Evolutionary conservation across 2,329 filamentous ascomycete genomes (phyloP).

Genomic region (Whalleya microplaca): DNA sequence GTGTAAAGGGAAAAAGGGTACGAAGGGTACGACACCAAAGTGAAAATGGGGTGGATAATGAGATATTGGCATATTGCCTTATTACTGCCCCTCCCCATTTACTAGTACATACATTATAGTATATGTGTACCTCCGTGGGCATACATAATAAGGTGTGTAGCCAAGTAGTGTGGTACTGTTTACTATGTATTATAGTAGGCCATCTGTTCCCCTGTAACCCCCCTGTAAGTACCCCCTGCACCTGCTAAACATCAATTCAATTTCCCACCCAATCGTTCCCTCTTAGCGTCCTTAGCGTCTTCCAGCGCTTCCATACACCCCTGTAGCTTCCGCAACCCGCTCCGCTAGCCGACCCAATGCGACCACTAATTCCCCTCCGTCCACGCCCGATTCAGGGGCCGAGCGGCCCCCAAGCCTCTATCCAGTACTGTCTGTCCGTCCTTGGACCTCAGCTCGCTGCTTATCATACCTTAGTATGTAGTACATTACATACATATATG

Average conservation of each 20-base stretch:
- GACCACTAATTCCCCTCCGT: constrained; percentile 12
- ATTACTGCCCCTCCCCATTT: no score
- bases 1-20: constrained; percentile 18
- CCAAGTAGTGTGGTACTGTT: no score
- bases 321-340: constrained; percentile 2
- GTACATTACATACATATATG: no score
- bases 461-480: no score
- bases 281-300: constrained; percentile 11
- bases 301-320: background rate
- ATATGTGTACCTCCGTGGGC: no score
- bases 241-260: constrained; percentile 14
- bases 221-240: constrained; percentile 13
- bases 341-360: constrained; percentile 5
- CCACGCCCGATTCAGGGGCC: constrained; percentile 1
- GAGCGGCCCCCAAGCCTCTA: background rate
- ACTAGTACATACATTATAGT: no score
- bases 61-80: no score
- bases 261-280: constrained; percentile 3
- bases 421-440: background rate
- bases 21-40: constrained; percentile 24
- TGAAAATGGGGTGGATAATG: constrained; percentile 11
- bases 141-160: no score
- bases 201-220: background rate
- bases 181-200: no score
- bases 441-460: background rate